phyloP scores from a whole-genome alignment of 2,329 filamentous ascomycete species.

The Colletotrichum sp. region DNA sequence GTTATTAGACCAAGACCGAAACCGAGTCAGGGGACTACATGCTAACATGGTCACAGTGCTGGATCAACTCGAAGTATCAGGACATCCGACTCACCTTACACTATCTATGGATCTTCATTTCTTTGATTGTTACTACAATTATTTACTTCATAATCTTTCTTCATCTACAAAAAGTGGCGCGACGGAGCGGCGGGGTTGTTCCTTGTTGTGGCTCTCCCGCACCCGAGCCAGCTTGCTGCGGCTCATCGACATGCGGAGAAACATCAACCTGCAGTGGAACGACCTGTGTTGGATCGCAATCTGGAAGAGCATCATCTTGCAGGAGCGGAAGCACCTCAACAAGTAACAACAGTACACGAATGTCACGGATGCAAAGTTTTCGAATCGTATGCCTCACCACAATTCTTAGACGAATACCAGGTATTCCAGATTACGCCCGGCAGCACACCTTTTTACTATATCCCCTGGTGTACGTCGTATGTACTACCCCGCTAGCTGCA shows the following conservation, averaged over 20 bases:
- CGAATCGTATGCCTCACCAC: neutral
- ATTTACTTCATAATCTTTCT: constrained; percentile 47
- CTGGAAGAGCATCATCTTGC: neutral
- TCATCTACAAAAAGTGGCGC: constrained; percentile 34
- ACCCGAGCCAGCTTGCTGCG: constrained; percentile 22
- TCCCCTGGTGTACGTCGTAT: constrained; percentile 71
- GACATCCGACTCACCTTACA: constrained; percentile 63
- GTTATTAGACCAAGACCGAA: constrained; percentile 22
- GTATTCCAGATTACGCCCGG: constrained; percentile 29
- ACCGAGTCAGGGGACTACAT: neutral
- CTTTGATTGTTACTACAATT: constrained; percentile 38
- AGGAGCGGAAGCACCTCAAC: neutral
- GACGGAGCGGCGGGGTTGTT: neutral
- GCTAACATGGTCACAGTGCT: constrained; percentile 51
- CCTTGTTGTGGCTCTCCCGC: neutral
- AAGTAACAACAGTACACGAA: neutral
- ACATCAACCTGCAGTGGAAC: neutral
- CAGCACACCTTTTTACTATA: constrained; percentile 68
- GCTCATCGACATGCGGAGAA: neutral
- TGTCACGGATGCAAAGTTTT: neutral
- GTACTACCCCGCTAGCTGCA: constrained; percentile 69
- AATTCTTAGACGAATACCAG: neutral
- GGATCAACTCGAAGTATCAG: constrained; percentile 62
- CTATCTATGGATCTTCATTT: constrained; percentile 67
- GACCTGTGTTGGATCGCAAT: neutral